phyloP scores from a whole-genome alignment of 2,329 filamentous ascomycete species.

The Cercospora janseana region DNA sequence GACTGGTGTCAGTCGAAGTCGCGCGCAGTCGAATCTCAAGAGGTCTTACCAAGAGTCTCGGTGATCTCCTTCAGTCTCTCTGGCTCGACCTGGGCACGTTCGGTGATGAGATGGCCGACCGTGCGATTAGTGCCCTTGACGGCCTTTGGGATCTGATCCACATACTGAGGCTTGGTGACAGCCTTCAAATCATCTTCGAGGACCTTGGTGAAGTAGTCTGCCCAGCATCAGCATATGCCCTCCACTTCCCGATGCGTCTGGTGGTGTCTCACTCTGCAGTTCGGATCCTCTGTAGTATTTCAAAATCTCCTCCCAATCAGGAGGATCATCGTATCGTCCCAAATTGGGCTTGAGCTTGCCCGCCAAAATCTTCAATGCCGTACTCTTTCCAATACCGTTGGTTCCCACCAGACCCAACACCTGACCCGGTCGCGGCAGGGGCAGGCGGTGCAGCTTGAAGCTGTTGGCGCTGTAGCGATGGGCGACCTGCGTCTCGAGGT shows the following conservation, averaged over 20 bases:
- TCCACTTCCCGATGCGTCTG: constrained; percentile 16
- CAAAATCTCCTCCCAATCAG: constrained; percentile 98
- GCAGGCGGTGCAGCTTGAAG: constrained; percentile 97
- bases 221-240: constrained; percentile 23
- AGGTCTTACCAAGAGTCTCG: constrained; percentile 63
- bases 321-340: constrained; percentile 90
- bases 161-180: constrained; percentile 98
- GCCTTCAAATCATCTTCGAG: constrained; percentile 96
- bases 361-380: constrained; percentile 96
- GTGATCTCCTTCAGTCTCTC: constrained; percentile 67
- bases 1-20: constrained; percentile 29
- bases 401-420: constrained; percentile 96
- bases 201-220: constrained; percentile 98
- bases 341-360: constrained; percentile 98
- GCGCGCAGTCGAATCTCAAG: background rate
- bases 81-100: constrained; percentile 74
- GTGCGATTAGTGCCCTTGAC: constrained; percentile 73
- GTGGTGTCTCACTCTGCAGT: constrained; percentile 71
- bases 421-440: constrained; percentile 91
- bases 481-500: constrained; percentile 96
- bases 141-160: constrained; percentile 94
- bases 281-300: constrained; percentile 98
- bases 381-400: constrained; percentile 99
- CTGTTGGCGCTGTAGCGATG: constrained; percentile 99
- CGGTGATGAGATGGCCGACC: constrained; percentile 75